Base-by-base conservation (phyloP, 2,329 filamentous ascomycete species). In the Venturiaceae sp. region DNA sequence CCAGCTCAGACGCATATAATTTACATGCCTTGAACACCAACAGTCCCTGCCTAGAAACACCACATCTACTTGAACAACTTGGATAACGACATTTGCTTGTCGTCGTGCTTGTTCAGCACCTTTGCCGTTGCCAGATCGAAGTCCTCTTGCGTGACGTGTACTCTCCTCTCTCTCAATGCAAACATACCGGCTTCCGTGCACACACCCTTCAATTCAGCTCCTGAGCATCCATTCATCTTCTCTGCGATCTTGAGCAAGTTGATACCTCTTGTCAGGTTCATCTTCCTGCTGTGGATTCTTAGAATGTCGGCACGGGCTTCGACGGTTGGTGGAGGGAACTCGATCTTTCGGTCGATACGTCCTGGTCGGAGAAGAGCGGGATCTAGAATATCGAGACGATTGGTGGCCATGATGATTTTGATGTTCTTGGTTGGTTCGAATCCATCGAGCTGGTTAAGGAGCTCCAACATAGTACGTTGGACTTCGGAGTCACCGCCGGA, bases 341-440 rank as follows among this genome's bases (percentile, higher is more conserved):
- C 94, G 70, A 97, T 97, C 81, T 97, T 97, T 68, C 94, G 83
- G 80, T 99, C 94, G 73, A 99, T 97, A 68, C 94, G 89, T 56
- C 94, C 94, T n/a, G 94, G 94, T 66, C 94, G 87, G 65, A 99
- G 81, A 47, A 99, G 82, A 1, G 94, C 94, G 2, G 94, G 94
- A 72, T 99, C 94, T 52, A 99, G 83, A 63, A 99, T 97, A 68
- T 99, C 94, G 63, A 99, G 83, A 71, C 94, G 89, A 76, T 99
- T 99, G 53, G 94, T 99, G 58, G 94, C 94, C 92, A 99, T 99
- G 77, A 99, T 95, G 73, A 99, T 90, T 76, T 99, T 99, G 84
- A 99, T 99, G 77, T 97, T 97, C 80, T 99, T 99, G 52, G 92
- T 97, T 5, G 94, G 94, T 76, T 97, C 94, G 75, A 99, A 99